Evolutionary conservation across 192 early-diverging fungal genomes (phyloP).

Genomic region (Phycomyces nitens): DNA sequence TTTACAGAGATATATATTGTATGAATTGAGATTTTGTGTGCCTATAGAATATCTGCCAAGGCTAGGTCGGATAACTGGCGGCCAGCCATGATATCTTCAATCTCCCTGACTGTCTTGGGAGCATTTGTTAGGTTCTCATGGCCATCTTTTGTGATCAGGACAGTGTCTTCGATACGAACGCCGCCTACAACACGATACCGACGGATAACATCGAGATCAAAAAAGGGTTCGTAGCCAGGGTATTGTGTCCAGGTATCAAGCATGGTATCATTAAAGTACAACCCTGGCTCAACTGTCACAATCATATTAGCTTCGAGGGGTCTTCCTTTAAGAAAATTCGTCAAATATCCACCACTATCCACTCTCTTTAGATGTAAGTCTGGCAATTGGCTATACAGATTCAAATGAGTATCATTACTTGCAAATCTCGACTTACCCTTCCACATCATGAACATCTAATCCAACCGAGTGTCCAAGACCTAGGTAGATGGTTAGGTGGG

Average conservation of each 20-base stretch:
- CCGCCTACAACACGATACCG: constrained; percentile 75
- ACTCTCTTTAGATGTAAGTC: not conserved
- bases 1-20: not conserved
- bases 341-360: not conserved
- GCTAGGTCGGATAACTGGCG: not conserved
- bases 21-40: not conserved
- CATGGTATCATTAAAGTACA: constrained; percentile 85
- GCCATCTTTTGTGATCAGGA: constrained; percentile 80
- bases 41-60: not conserved
- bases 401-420: too few species aligned
- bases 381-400: too few species aligned
- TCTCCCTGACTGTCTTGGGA: constrained; percentile 74
- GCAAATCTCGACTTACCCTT: constrained; percentile 59
- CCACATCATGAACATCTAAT: constrained; percentile 90
- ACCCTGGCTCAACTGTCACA: constrained; percentile 88
- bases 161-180: constrained; percentile 88
- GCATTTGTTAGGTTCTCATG: constrained; percentile 78
- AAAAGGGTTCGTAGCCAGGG: constrained; percentile 54
- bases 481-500: too few species aligned
- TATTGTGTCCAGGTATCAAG: constrained; percentile 61
- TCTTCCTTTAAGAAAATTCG: constrained; percentile 73
- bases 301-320: constrained; percentile 74
- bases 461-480: constrained; percentile 87
- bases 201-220: constrained; percentile 66
- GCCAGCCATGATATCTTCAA: constrained; percentile 60